Evolutionary conservation across 2,329 filamentous ascomycete species (phyloP), one percentile per base, ranked within the genome.

Genomic region (Colletotrichum graminicola): DNA sequence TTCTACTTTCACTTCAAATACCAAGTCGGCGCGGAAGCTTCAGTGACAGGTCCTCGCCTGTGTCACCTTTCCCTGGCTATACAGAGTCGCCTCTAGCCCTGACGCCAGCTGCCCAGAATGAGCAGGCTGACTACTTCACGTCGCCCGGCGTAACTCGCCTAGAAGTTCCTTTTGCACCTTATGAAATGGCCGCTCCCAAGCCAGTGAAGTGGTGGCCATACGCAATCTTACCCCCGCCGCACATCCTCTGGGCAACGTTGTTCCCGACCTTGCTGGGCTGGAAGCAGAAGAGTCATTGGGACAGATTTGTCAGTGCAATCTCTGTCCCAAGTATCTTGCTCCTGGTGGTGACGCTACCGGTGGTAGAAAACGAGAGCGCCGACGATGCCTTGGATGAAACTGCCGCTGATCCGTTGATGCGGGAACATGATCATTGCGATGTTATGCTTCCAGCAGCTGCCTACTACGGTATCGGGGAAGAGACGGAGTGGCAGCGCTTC

Each of bases 241-340:
- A 92, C 67, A 82, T 92, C 10, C 84, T 98, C 18, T 80, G 90
- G 21, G 87, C 89, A 21, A 95, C 93, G 0, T 82, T 99, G 0
- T 97, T 98, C 75, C 96, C 96, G 0, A 98, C 95, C 0, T 82
- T 99, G 39, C 91, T 91, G 74, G 91, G 88, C 34, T 99, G 95
- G 94, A 84, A 82, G 54, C 89, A 92, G 36, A 98, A 98, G 81
- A 90, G 85, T n/a, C 80, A 92, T n/a, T 94, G 91, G 90, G 95
- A 95, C 76, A 94, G 93, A 77, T 82, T 94, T 55, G 83, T 98
- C 59, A 95, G 94, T 52, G 76, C 96, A 14, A 87, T 97, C 47
- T 95, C 95, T 10, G 91, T 94, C n/a, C 93, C 95, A 1, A 97
- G 93, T 76, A 94, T 99, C 47, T 93, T 99, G 73, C 83, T 98